A percentile compares a stretch with the other conserved stretches of the same genome.
phyloP scores from a whole-genome alignment of 352 stramenopile species.

The Phytopythium delawarense region DNA sequence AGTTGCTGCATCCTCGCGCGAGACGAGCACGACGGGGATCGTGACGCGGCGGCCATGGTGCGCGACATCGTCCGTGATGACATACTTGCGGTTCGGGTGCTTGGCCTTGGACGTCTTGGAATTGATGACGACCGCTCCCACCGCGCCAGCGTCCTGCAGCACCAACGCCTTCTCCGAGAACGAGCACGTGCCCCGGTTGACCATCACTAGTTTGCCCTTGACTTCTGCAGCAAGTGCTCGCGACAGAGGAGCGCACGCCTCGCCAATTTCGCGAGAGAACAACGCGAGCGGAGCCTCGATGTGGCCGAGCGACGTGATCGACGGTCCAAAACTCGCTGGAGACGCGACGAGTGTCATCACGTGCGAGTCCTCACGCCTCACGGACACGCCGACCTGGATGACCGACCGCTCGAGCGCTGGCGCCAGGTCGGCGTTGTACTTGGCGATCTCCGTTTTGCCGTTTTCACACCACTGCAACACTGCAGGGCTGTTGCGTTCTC shows the following conservation, averaged over 20 bases:
- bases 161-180: constrained; percentile 75
- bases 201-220: constrained; percentile 60
- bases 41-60: constrained; percentile 36
- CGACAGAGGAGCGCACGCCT: constrained; percentile 42
- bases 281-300: constrained; percentile 58
- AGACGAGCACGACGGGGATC: constrained; percentile 73
- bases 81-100: constrained; percentile 51
- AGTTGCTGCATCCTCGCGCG: constrained; percentile 38
- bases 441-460: constrained; percentile 33
- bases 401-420: constrained; percentile 14
- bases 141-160: constrained; percentile 50
- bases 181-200: constrained; percentile 61
- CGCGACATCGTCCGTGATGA: constrained; percentile 53
- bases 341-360: constrained; percentile 64
- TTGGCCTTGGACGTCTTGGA: constrained; percentile 37
- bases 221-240: constrained; percentile 15
- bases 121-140: constrained; percentile 69
- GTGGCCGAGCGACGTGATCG: constrained; percentile 31
- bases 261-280: constrained; percentile 29
- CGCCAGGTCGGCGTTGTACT: constrained; percentile 34
- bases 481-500: constrained; percentile 3
- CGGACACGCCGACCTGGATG: constrained; percentile 50
- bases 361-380: constrained; percentile 54
- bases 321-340: constrained; percentile 58
- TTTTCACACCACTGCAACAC: constrained; percentile 43